A percentile compares a stretch with the other conserved stretches of the same genome.
Conservation (phyloP, 2,329 filamentous ascomycete genomes). For the Orbilia javanica region DNA sequence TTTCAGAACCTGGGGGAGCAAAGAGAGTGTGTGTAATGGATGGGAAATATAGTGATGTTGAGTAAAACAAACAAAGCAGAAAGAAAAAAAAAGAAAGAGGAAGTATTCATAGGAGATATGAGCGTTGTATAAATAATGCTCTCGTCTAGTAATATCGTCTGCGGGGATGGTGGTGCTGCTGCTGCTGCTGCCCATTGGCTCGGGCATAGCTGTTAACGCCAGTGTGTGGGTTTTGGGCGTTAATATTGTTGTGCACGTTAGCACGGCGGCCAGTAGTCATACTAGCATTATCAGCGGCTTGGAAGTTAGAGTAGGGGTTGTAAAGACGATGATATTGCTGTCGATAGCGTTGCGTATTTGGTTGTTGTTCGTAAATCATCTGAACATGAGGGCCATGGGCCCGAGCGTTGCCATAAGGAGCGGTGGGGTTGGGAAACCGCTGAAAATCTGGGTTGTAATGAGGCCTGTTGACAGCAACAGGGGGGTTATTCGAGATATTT, state of each 20-base stretch:
- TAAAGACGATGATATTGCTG: neutral
- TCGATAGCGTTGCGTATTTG: neutral
- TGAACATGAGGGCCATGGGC: neutral
- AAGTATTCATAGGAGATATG: slow-evolving; percentile 1
- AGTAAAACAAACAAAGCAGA: neutral
- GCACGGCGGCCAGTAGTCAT: neutral
- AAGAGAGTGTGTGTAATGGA: neutral
- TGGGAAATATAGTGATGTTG: neutral
- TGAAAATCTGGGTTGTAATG: neutral
- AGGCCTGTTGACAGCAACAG: neutral
- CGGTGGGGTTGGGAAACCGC: neutral
- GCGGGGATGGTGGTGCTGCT: neutral
- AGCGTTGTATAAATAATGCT: slow-evolving; percentile 57
- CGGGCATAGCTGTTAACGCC: neutral
- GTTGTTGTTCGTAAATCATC: neutral
- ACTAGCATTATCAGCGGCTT: neutral
- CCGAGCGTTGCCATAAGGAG: neutral
- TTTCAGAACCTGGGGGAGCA: neutral
- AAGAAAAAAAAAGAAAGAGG: neutral
- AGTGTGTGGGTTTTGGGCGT: neutral
- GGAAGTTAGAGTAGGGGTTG: neutral
- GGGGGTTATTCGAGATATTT: neutral
- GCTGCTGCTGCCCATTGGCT: neutral
- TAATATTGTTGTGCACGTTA: neutral
- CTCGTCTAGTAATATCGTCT: neutral